These are phyloP conservation scores for Mrakia frigida DNA, from an alignment of 768 basidiomycete genomes.

Conservation along the genomic window DNA sequence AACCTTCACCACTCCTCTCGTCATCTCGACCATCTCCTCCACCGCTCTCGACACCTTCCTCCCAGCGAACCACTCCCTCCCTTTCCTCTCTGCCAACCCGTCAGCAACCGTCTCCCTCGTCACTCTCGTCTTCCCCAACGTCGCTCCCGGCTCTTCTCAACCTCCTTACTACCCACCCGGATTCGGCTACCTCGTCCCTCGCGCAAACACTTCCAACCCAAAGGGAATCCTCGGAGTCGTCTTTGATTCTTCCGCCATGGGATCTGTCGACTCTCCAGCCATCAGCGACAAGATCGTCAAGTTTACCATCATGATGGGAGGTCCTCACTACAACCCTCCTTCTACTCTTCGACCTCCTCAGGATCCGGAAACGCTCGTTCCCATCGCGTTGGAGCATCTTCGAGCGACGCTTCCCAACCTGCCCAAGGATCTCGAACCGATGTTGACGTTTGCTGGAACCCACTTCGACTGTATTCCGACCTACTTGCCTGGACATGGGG, in stretches of 20 bases:
- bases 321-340: slow-evolving; percentile 54
- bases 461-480: slow-evolving; percentile 74
- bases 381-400: slow-evolving; percentile 28
- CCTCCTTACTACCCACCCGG: slow-evolving; percentile 66
- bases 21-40: slow-evolving; percentile 69
- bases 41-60: slow-evolving; percentile 55
- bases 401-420: slow-evolving; percentile 33
- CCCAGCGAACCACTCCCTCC: slow-evolving; percentile 46
- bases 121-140: slow-evolving; percentile 70
- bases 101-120: slow-evolving; percentile 78
- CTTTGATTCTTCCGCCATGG: slow-evolving; percentile 77
- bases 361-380: slow-evolving; percentile 26
- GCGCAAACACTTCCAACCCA: slow-evolving; percentile 49
- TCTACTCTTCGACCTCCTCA: neutral
- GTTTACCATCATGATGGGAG: slow-evolving; percentile 85
- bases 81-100: slow-evolving; percentile 65
- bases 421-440: slow-evolving; percentile 35
- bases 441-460: slow-evolving; percentile 37
- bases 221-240: slow-evolving; percentile 64
- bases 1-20: slow-evolving; percentile 46
- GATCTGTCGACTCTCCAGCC: slow-evolving; percentile 53
- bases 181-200: slow-evolving; percentile 91
- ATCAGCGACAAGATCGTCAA: slow-evolving; percentile 54
- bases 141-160: slow-evolving; percentile 40
- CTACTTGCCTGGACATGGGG: slow-evolving; percentile 63